Conservation (phyloP, 345 rosid species). For the Brassica juncea region DNA sequence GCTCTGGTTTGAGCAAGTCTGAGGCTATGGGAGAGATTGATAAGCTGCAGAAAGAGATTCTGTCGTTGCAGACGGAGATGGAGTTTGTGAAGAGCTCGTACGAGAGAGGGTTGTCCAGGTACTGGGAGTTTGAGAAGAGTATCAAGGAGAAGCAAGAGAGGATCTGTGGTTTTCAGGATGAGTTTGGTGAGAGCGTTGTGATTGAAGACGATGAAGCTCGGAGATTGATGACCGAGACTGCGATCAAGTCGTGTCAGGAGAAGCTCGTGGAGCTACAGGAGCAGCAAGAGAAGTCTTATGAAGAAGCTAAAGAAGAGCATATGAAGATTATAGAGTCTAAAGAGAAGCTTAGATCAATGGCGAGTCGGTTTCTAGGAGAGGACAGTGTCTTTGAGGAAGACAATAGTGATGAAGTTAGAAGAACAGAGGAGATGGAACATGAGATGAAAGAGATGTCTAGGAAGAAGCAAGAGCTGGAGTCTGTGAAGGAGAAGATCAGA, state of each 20-base stretch:
- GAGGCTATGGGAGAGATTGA: slow-evolving; percentile 75
- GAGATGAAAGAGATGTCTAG: slow-evolving; percentile 30
- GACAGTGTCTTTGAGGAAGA: slow-evolving; percentile 32
- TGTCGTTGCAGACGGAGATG: slow-evolving; percentile 77
- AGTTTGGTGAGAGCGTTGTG: slow-evolving; percentile 68
- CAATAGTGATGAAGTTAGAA: slow-evolving; percentile 31
- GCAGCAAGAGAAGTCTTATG: slow-evolving; percentile 59
- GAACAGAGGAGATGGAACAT: slow-evolving; percentile 38
- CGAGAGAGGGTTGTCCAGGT: slow-evolving; percentile 62
- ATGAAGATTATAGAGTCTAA: slow-evolving; percentile 51
- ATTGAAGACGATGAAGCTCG: slow-evolving; percentile 89
- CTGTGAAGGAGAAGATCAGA: slow-evolving; percentile 54
- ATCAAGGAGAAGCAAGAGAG: slow-evolving; percentile 70
- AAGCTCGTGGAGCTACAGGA: slow-evolving; percentile 61
- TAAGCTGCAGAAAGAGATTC: slow-evolving; percentile 74
- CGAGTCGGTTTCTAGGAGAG: slow-evolving; percentile 39
- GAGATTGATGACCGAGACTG: slow-evolving; percentile 69
- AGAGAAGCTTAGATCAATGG: slow-evolving; percentile 57
- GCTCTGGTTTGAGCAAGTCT: slow-evolving; percentile 68
- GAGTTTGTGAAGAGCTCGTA: slow-evolving; percentile 88
- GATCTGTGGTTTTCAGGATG: slow-evolving; percentile 68
- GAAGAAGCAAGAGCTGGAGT: slow-evolving; percentile 49
- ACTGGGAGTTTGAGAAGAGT: slow-evolving; percentile 70
- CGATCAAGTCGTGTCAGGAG: slow-evolving; percentile 79
- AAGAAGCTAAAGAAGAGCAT: slow-evolving; percentile 58